A percentile compares a stretch with the other conserved stretches of the same genome.
Evolutionary conservation across 352 stramenopile genomes (phyloP).

Genomic region (Globisporangium orthogonon): DNA sequence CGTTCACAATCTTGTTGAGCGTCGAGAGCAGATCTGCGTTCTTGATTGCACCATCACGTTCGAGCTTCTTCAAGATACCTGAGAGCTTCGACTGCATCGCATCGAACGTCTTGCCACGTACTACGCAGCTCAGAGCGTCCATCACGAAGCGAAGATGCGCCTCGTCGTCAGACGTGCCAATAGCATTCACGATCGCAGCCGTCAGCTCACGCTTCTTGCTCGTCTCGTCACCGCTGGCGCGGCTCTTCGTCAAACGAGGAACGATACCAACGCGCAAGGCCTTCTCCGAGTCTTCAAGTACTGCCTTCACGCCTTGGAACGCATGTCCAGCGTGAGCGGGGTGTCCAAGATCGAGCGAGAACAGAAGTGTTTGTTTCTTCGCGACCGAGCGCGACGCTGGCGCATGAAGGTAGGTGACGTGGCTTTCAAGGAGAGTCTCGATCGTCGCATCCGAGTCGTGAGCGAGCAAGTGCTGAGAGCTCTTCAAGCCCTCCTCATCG

Average conservation of each 20-base stretch:
- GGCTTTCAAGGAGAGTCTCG: constrained; percentile 31
- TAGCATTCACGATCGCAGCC: constrained; percentile 36
- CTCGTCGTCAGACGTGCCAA: constrained; percentile 53
- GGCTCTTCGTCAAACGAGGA: constrained; percentile 23
- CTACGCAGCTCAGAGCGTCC: constrained; percentile 46
- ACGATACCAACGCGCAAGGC: constrained; percentile 55
- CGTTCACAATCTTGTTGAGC: constrained; percentile 18
- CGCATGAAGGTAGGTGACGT: constrained; percentile 60
- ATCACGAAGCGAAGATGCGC: constrained; percentile 42
- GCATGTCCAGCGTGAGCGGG: constrained; percentile 46
- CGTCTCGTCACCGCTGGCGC: background rate
- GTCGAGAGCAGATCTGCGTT: constrained; percentile 6
- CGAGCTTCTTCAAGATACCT: constrained; percentile 29
- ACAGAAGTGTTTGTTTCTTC: constrained; percentile 75
- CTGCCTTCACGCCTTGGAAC: constrained; percentile 49
- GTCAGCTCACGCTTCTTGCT: constrained; percentile 22
- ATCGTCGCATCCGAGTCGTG: constrained; percentile 57
- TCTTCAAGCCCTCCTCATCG: constrained; percentile 2
- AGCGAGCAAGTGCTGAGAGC: constrained; percentile 39
- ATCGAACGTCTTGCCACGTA: constrained; percentile 47
- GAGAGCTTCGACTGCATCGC: constrained; percentile 41
- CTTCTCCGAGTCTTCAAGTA: constrained; percentile 61
- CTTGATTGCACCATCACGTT: constrained; percentile 8
- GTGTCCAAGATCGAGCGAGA: constrained; percentile 45
- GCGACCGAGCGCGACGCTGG: constrained; percentile 29